Evolutionary conservation across 768 basidiomycete species (phyloP).

Genomic region (Hygrocybe coccinea): DNA sequence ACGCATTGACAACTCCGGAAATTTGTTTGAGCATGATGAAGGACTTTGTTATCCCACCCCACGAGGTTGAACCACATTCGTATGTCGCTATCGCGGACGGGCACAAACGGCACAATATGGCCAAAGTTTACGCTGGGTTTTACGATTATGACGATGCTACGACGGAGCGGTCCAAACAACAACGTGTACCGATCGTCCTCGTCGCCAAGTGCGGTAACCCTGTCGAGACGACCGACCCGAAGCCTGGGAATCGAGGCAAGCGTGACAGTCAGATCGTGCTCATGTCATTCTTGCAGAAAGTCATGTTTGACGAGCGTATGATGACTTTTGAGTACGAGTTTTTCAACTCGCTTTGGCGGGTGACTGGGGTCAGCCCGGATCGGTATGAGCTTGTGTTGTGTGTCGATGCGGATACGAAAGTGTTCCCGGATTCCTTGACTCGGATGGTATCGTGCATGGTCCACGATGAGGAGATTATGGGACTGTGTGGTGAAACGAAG

Average conservation of each 20-base stretch:
- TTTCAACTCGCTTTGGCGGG: conserved; percentile 97
- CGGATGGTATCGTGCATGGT: conserved; percentile 97
- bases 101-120: conserved; percentile 99
- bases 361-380: conserved; percentile 92
- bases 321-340: conserved; percentile 99
- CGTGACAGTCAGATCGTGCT: conserved; percentile 97
- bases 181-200: conserved; percentile 91
- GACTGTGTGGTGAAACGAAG: conserved; percentile 98
- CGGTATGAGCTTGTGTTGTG: conserved; percentile 92
- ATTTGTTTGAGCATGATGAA: conserved; percentile 97
- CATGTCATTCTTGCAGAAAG: conserved; percentile 97
- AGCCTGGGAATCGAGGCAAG: conserved; percentile 98
- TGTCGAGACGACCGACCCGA: conserved; percentile 78
- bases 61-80: conserved; percentile 88
- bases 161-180: conserved; percentile 87
- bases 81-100: conserved; percentile 99
- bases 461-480: conserved; percentile 97
- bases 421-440: conserved; percentile 96
- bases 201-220: conserved; percentile 97
- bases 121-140: conserved; percentile 96
- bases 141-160: conserved; percentile 93
- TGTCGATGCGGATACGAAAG: conserved; percentile 97
- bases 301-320: conserved; percentile 99
- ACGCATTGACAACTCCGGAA: conserved; percentile 84
- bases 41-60: conserved; percentile 72